phyloP scores from a whole-genome alignment of 768 basidiomycete genomes.

The Nidularia pulvinata region DNA sequence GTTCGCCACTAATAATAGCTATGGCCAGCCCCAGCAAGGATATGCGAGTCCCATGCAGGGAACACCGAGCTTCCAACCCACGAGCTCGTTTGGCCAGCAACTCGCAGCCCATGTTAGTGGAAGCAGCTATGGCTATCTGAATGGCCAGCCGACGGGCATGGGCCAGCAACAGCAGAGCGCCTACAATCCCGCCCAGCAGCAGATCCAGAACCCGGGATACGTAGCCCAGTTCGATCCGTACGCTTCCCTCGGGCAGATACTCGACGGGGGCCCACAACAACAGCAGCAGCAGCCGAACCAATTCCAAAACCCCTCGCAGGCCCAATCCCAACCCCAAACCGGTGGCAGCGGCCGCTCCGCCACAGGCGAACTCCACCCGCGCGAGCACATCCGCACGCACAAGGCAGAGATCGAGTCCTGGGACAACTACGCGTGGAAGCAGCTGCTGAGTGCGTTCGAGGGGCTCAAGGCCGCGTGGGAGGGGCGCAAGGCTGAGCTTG shows the following conservation, averaged over 20 bases:
- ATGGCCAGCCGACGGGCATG: slow-evolving; percentile 19
- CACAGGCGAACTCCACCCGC: slow-evolving; percentile 56
- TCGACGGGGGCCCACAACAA: slow-evolving; percentile 24
- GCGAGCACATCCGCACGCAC: slow-evolving; percentile 63
- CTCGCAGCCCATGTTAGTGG: slow-evolving; percentile 34
- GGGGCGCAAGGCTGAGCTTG: slow-evolving; percentile 53
- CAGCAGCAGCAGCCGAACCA: slow-evolving; percentile 14
- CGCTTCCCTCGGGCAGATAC: slow-evolving; percentile 38
- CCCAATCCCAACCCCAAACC: slow-evolving; percentile 5
- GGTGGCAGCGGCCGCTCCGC: slow-evolving; percentile 20
- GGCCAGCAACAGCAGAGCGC: slow-evolving; percentile 20
- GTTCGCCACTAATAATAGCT: slow-evolving; percentile 4
- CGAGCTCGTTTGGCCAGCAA: slow-evolving; percentile 60
- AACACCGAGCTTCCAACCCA: slow-evolving; percentile 36
- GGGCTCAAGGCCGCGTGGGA: slow-evolving; percentile 69
- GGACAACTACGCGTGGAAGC: slow-evolving; percentile 74
- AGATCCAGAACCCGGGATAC: slow-evolving; percentile 44
- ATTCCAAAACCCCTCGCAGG: slow-evolving; percentile 12
- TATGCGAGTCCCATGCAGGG: not conserved
- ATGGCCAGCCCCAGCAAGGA: slow-evolving; percentile 13
- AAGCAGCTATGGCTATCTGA: slow-evolving; percentile 36
- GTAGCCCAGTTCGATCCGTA: slow-evolving; percentile 56
- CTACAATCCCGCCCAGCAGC: slow-evolving; percentile 46
- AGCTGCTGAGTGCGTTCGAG: slow-evolving; percentile 62
- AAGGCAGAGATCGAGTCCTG: slow-evolving; percentile 72